Percentiles rank a stretch among this genome's conserved stretches.
phyloP scores from a whole-genome alignment of 176 grass and related monocot species.

The Bromus sterilis region DNA sequence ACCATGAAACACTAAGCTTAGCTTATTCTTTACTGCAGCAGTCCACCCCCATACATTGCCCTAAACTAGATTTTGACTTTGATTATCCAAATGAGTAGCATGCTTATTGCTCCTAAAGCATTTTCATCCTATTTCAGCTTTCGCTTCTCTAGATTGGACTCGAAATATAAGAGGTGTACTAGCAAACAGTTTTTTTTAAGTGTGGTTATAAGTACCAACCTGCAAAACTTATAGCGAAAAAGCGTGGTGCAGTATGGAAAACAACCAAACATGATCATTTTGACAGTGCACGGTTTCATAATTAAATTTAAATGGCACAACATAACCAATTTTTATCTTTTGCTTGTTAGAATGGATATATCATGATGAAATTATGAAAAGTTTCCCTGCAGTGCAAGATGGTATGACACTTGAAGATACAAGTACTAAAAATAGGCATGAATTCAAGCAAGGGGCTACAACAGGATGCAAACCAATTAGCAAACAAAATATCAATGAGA shows the following conservation, averaged over 20 bases:
- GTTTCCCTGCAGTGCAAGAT: neutral
- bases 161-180: neutral
- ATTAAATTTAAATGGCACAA: neutral
- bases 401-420: neutral
- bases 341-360: neutral
- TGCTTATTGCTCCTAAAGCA: neutral
- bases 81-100: neutral
- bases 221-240: neutral
- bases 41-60: neutral
- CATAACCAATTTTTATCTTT: neutral
- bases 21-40: neutral
- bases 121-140: neutral
- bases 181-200: neutral
- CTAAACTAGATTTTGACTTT: neutral
- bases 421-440: neutral
- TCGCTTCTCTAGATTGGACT: neutral
- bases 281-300: neutral
- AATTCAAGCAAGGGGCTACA: neutral
- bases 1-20: neutral
- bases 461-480: neutral
- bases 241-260: neutral
- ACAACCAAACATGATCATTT: neutral
- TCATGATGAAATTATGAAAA: neutral
- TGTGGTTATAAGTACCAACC: neutral
- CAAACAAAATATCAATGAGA: neutral